These are phyloP conservation scores for Pseudogymnoascus sp. DNA, from an alignment of 2,329 filamentous ascomycete genomes.

Conservation along the genomic window DNA sequence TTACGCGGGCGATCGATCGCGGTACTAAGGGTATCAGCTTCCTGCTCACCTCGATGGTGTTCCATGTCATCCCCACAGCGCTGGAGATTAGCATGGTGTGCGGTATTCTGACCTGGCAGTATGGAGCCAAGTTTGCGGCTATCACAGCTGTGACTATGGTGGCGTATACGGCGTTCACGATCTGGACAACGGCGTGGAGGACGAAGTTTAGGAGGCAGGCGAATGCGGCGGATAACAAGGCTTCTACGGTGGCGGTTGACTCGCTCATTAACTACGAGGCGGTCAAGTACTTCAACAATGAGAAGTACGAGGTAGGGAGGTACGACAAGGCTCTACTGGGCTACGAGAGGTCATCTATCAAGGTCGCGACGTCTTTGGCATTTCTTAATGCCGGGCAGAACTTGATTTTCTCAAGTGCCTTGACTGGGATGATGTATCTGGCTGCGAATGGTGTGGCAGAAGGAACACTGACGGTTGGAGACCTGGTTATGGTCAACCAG, in stretches of 20 bases:
- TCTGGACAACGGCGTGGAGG: constrained; percentile 91
- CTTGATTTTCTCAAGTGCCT: constrained; percentile 87
- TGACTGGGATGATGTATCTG: constrained; percentile 98
- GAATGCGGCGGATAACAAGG: constrained; percentile 92
- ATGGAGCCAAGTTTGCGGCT: constrained; percentile 82
- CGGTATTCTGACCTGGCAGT: constrained; percentile 93
- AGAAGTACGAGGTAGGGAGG: constrained; percentile 82
- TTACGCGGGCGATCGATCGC: constrained; percentile 89
- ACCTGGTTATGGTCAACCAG: constrained; percentile 98
- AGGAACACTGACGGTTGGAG: constrained; percentile 80
- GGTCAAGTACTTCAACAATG: constrained; percentile 99
- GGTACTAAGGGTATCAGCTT: constrained; percentile 99
- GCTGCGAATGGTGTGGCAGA: constrained; percentile 81
- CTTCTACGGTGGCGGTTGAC: constrained; percentile 90
- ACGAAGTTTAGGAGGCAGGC: constrained; percentile 94
- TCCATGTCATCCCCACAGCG: constrained; percentile 89
- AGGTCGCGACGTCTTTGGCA: constrained; percentile 87
- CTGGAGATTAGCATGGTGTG: constrained; percentile 94
- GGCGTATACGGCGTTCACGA: constrained; percentile 93
- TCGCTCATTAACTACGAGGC: constrained; percentile 98
- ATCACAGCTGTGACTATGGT: constrained; percentile 89
- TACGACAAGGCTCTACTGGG: constrained; percentile 81
- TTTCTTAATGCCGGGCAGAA: constrained; percentile 94
- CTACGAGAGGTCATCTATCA: constrained; percentile 93
- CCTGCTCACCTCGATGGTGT: constrained; percentile 94